Evolutionary conservation across 202 grass and related monocot genomes (phyloP).

Genomic region (Digitaria exilis): DNA sequence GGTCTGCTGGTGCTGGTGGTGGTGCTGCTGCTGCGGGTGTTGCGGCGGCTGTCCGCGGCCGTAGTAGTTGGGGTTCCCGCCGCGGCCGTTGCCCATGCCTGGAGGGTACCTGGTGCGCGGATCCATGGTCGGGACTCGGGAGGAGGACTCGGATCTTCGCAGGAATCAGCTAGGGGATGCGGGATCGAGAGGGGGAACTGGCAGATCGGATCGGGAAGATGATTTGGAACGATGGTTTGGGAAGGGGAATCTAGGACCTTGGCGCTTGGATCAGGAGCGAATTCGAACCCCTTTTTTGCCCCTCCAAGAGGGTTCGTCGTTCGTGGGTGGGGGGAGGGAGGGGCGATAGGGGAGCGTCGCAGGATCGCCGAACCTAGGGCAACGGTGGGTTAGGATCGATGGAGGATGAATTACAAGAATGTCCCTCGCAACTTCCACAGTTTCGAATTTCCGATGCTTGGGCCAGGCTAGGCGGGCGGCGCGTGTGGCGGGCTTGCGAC

Average conservation of each 20-base stretch:
- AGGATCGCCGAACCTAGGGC: constrained; percentile 47
- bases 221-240: constrained; percentile 37
- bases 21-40: constrained; percentile 46
- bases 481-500: no score
- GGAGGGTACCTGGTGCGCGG: constrained; percentile 78
- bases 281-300: constrained; percentile 37
- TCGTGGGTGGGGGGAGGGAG: constrained; percentile 1
- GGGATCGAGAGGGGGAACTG: constrained; percentile 21
- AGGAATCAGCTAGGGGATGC: constrained; percentile 19
- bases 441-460: no score
- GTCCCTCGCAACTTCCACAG: background rate
- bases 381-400: constrained; percentile 29
- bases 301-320: constrained; percentile 9
- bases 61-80: constrained; percentile 57
- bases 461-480: no score
- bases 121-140: constrained; percentile 58
- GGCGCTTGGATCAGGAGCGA: constrained; percentile 37
- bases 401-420: constrained; percentile 19
- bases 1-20: constrained; percentile 54
- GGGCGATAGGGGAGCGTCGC: constrained; percentile 16
- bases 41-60: constrained; percentile 42
- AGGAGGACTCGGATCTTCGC: constrained; percentile 43
- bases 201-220: constrained; percentile 24
- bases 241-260: constrained; percentile 30
- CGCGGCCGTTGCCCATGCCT: constrained; percentile 65